Percentiles rank a stretch among this genome's conserved stretches.
These are phyloP conservation scores for Colletotrichum shisoi DNA, from an alignment of 2,329 filamentous ascomycete genomes.

Conservation along the genomic window DNA sequence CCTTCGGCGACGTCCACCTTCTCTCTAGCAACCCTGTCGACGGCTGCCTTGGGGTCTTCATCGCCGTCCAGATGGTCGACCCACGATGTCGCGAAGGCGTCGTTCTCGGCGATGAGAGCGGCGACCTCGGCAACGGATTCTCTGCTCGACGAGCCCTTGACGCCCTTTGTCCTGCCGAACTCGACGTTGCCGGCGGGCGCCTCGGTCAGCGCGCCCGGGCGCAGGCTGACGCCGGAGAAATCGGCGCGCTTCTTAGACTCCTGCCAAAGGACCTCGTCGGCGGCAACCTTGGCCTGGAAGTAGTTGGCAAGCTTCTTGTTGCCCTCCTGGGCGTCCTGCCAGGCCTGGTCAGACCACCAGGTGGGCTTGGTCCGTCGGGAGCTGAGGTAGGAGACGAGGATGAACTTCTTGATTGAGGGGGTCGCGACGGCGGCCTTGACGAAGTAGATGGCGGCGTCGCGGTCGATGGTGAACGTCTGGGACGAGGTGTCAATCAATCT, in stretches of 20 bases:
- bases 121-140: conserved; percentile 68
- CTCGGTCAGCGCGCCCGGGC: conserved; percentile 60
- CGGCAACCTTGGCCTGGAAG: conserved; percentile 67
- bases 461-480: conserved; percentile 66
- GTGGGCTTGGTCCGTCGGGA: conserved; percentile 60
- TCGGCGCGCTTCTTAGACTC: conserved; percentile 52
- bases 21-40: conserved; percentile 58
- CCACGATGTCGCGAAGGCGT: conserved; percentile 59
- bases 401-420: conserved; percentile 65
- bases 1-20: conserved; percentile 62
- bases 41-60: conserved; percentile 57
- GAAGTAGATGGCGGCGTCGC: conserved; percentile 69
- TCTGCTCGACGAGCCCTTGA: conserved; percentile 57
- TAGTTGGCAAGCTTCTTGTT: conserved; percentile 60
- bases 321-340: conserved; percentile 57
- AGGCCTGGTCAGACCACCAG: conserved; percentile 64
- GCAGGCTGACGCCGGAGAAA: conserved; percentile 61
- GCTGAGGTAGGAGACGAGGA: conserved; percentile 69
- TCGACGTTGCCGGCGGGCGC: conserved; percentile 58
- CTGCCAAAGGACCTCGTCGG: conserved; percentile 65
- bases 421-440: conserved; percentile 66
- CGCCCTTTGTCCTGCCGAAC: conserved; percentile 55
- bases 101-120: conserved; percentile 61
- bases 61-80: conserved; percentile 64
- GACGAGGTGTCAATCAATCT: conserved; percentile 29